A percentile compares a stretch with the other conserved stretches of the same genome.
Conservation (phyloP, 352 stramenopile genomes). For the Pythium dissimile region DNA sequence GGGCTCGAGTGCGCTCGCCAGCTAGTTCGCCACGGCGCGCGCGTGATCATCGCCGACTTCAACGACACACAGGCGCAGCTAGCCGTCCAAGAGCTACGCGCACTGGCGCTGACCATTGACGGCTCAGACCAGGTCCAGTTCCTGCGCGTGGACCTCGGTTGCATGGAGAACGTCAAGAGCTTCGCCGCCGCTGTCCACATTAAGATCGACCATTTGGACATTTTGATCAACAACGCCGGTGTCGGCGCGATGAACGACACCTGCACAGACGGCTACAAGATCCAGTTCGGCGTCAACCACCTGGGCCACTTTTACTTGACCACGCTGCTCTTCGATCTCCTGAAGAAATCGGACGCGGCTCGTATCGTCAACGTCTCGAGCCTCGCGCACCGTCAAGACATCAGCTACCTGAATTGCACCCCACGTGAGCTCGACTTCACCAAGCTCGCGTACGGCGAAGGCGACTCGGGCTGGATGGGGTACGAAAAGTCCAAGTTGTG, state of each 20-base stretch:
- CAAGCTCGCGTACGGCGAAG: conserved; percentile 19
- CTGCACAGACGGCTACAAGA: conserved; percentile 28
- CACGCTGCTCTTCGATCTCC: conserved; percentile 31
- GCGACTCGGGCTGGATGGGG: conserved; percentile 19
- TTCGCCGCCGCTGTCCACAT: conserved; percentile 21
- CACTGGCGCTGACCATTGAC: conserved; percentile 14
- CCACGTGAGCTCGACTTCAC: conserved; percentile 22
- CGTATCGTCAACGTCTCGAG: conserved; percentile 43
- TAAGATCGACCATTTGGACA: conserved; percentile 20
- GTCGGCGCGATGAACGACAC: conserved; percentile 4
- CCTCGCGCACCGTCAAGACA: conserved; percentile 27
- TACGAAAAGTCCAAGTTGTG: conserved; percentile 46
- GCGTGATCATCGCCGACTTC: conserved; percentile 79
- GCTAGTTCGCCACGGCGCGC: conserved; percentile 44
- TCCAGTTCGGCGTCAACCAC: conserved; percentile 44
- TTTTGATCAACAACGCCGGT: conserved; percentile 33
- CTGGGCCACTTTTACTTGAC: conserved; percentile 51
- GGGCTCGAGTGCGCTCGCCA: conserved; percentile 42
- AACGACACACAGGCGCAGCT: conserved; percentile 30
- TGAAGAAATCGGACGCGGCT: conserved; percentile 18
- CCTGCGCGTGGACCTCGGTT: conserved; percentile 23
- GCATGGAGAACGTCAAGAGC: conserved; percentile 13
- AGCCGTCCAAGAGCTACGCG: conserved; percentile 30
- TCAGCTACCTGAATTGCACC: conserved; percentile 3
- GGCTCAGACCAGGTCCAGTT: conserved; percentile 11